Percentiles rank a stretch among this genome's conserved stretches.
Evolutionary conservation across 2,329 filamentous ascomycete genomes (phyloP).

Genomic region (Aspergillus brunneoviolaceus): DNA sequence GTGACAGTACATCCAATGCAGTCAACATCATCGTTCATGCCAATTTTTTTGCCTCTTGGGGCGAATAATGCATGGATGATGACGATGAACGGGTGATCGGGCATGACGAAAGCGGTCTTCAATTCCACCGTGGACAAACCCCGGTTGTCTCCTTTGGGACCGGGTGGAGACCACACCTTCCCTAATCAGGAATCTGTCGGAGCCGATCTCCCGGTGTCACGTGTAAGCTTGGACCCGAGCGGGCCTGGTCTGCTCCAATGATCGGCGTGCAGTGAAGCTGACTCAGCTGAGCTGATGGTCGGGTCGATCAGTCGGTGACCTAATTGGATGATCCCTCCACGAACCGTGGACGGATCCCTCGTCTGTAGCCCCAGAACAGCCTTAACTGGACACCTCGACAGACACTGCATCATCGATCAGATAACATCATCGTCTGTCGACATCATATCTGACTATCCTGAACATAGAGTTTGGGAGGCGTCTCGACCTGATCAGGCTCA

Average conservation of each 20-base stretch:
- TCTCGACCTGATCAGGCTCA: not conserved
- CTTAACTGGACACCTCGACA: not conserved
- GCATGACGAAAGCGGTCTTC: not conserved
- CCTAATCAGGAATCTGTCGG: not conserved
- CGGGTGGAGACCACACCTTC: not conserved
- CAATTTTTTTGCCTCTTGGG: too few species aligned
- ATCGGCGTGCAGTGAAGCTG: not conserved
- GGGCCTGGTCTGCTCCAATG: not conserved
- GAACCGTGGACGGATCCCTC: not conserved
- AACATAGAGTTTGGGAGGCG: not conserved
- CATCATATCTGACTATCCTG: not conserved
- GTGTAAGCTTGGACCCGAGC: not conserved
- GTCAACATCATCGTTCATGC: too few species aligned
- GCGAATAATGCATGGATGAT: too few species aligned
- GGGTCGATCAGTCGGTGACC: not conserved
- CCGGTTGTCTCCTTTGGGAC: not conserved
- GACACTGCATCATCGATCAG: not conserved
- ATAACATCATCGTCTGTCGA: not conserved
- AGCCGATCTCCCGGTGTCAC: slow-evolving; percentile 12
- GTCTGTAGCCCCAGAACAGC: not conserved
- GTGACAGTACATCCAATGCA: not conserved
- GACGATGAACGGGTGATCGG: not conserved
- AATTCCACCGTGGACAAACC: not conserved
- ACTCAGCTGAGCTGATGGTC: not conserved
- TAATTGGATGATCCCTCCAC: not conserved